phyloP scores from a whole-genome alignment of 306 rosid species.

The Sicyos baderoa region DNA sequence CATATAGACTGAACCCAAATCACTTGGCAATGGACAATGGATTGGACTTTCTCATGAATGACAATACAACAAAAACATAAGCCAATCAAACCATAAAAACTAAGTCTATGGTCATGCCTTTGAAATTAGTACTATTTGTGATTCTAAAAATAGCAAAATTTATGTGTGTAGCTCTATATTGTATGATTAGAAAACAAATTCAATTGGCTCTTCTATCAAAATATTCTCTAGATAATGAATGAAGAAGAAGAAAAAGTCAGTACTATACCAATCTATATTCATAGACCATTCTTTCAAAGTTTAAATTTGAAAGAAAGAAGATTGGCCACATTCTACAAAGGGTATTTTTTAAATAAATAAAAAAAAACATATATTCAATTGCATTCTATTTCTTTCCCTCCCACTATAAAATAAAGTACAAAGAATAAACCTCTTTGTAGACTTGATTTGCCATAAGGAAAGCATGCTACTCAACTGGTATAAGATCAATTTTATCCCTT shows the following conservation, averaged over 20 bases:
- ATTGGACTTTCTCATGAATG: conserved; percentile 1
- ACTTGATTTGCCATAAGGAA: conserved; percentile 7
- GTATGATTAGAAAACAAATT: not conserved
- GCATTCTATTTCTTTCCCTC: no score
- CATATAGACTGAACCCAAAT: not conserved
- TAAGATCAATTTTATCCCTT: no score
- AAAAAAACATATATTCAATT: no score
- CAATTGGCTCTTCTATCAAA: not conserved
- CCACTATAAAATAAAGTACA: not conserved
- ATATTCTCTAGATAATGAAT: not conserved
- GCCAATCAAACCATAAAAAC: not conserved
- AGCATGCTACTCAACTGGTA: not conserved
- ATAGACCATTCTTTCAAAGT: not conserved
- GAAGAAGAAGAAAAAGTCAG: not conserved
- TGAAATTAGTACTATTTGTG: not conserved
- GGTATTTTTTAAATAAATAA: no score
- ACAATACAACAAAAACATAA: not conserved
- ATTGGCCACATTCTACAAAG: no score
- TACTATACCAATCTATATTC: not conserved
- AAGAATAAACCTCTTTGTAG: conserved; percentile 4
- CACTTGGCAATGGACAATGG: not conserved
- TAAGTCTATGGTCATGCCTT: not conserved
- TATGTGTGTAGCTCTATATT: not conserved
- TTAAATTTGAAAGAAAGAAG: not conserved
- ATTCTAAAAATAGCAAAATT: not conserved